These are phyloP conservation scores for Nephelium lappaceum DNA, from an alignment of 345 rosid genomes.

Conservation along the genomic window DNA sequence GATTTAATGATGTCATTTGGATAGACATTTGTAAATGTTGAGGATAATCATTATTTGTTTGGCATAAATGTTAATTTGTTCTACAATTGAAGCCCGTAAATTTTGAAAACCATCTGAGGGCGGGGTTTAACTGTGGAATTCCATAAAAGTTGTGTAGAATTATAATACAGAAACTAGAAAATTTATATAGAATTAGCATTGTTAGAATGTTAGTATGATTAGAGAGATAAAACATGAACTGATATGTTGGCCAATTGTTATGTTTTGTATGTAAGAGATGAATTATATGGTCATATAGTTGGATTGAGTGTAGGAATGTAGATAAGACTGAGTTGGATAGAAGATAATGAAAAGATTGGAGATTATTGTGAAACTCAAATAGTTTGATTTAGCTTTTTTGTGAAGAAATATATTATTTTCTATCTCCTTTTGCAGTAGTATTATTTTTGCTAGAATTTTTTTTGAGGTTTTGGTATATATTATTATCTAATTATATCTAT, in stretches of 20 bases:
- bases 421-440: too few relatives aligned
- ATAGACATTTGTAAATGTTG: background rate
- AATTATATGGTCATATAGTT: background rate
- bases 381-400: slow-evolving; percentile 1
- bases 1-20: background rate
- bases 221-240: background rate
- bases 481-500: background rate
- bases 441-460: background rate
- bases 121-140: background rate
- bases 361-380: background rate
- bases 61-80: background rate
- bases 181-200: background rate
- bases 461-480: background rate
- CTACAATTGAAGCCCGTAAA: background rate
- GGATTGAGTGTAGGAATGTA: background rate
- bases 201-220: background rate
- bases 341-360: background rate
- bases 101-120: background rate
- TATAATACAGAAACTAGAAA: background rate
- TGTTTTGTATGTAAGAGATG: background rate
- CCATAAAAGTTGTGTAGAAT: background rate
- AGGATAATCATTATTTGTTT: background rate
- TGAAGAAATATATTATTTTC: background rate
- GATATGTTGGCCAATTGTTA: background rate
- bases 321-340: background rate